phyloP scores from a whole-genome alignment of 352 stramenopile species.

The Globisporangium spiculum region DNA sequence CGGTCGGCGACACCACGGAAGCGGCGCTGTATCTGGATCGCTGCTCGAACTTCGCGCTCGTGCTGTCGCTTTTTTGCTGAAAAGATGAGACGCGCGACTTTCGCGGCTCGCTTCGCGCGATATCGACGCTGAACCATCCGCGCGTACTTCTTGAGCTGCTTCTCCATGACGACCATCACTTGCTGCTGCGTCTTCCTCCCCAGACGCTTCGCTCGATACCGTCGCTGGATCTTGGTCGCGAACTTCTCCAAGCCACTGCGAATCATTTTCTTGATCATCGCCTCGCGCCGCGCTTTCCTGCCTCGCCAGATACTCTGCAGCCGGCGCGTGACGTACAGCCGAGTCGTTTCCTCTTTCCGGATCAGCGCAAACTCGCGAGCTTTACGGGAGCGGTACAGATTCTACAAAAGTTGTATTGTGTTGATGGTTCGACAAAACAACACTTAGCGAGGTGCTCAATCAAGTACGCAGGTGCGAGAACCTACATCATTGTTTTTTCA shows the following conservation, averaged over 20 bases:
- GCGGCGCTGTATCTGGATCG: conserved; percentile 48
- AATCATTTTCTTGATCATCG: conserved; percentile 47
- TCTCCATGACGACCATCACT: conserved; percentile 35
- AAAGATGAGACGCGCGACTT: conserved; percentile 40
- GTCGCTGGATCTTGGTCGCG: conserved; percentile 63
- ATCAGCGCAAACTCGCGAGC: conserved; percentile 28
- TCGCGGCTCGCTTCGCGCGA: conserved; percentile 42
- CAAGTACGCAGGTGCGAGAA: background rate
- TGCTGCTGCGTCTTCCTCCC: conserved; percentile 31
- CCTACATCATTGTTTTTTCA: background rate
- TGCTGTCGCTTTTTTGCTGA: conserved; percentile 26
- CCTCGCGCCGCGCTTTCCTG: conserved; percentile 39
- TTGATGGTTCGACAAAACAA: background rate
- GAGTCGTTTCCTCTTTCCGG: conserved; percentile 36
- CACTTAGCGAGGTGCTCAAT: background rate
- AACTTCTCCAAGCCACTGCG: conserved; percentile 41
- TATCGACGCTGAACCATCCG: conserved; percentile 59
- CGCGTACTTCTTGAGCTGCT: conserved; percentile 41
- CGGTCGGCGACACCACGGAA: conserved; percentile 40
- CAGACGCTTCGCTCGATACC: conserved; percentile 47
- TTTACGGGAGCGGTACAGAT: conserved; percentile 51
- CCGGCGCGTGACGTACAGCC: conserved; percentile 37
- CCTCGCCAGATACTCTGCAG: conserved; percentile 76
- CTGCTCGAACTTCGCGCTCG: conserved; percentile 37
- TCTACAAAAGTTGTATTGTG: conserved; percentile 27